A percentile compares a stretch with the other conserved stretches of the same genome.
Evolutionary conservation across 768 basidiomycete species (phyloP).

Genomic region (Amanita thiersii): DNA sequence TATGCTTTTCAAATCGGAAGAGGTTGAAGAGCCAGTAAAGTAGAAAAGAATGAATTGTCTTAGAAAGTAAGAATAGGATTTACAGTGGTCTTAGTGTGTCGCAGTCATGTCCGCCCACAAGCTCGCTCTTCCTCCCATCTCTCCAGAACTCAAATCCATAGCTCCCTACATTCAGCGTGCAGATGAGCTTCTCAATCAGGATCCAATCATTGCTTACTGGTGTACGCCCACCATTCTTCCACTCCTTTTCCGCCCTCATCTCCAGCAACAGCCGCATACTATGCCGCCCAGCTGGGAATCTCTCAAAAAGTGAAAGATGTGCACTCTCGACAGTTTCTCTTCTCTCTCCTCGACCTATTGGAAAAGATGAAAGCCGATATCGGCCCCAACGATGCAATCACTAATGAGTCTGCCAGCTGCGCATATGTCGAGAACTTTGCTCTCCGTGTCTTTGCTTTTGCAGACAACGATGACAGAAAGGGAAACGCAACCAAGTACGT

Average conservation of each 20-base stretch:
- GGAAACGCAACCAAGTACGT: conserved; percentile 68
- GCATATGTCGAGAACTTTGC: conserved; percentile 97
- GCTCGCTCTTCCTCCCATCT: conserved; percentile 53
- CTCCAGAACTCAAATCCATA: conserved; percentile 56
- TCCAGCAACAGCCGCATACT: conserved; percentile 64
- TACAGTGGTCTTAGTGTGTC: too few species aligned
- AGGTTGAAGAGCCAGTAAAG: too few species aligned
- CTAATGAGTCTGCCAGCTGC: conserved; percentile 72
- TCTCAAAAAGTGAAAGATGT: conserved; percentile 59
- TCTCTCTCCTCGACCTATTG: conserved; percentile 66
- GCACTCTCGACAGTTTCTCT: conserved; percentile 58
- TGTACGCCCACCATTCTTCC: conserved; percentile 44
- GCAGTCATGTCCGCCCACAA: conserved; percentile 23
- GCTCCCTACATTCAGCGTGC: conserved; percentile 84
- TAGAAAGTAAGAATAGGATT: too few species aligned
- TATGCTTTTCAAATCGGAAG: too few species aligned
- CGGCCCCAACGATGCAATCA: conserved; percentile 69
- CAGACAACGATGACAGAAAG: conserved; percentile 86
- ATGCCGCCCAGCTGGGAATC: conserved; percentile 86
- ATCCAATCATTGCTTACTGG: conserved; percentile 93
- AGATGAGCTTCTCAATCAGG: conserved; percentile 73
- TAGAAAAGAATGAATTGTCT: too few species aligned
- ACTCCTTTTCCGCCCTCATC: neutral
- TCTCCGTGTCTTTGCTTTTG: conserved; percentile 75
- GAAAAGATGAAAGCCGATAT: conserved; percentile 78